Base-by-base conservation (phyloP, 148 eudicot species). In the Linanthus parryae region DNA sequence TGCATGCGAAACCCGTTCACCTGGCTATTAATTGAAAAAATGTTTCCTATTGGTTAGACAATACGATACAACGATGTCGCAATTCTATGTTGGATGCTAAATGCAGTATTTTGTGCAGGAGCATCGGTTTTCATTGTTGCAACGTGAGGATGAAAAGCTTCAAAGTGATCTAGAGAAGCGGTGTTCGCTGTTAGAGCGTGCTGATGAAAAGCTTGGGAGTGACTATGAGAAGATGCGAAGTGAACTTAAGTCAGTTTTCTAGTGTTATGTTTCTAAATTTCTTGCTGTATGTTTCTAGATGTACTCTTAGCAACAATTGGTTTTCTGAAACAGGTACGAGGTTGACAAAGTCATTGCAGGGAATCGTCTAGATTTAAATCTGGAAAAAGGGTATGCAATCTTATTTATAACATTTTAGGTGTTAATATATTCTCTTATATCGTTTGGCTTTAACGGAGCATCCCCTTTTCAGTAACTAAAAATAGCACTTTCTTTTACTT, bases 211-310 rank as follows among this genome's bases (percentile, higher is more conserved):
- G 64, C 74, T 83, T 50, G 77, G 73, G 59, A 68, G 61, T 57
- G 88, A 75, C 45, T 78, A 80, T 48, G 91, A 87, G 63, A 85
- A 82, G 70, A 68, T 82, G 88, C 88, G 88, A 14, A 78, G 77
- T 61, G 88, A 85, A 61, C 66, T 89, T 62, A 85, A 81, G 97
- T 89, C 31, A 61, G 71, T 55, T 35, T 62, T 9, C 51, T 22
- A 22, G 41, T 58, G 34, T 13, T 41, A 48, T n/a, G 6, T 14
- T 12, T 18, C 35, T 26, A 5, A 0, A 7, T 15, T 55, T 41
- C 1, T 26, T 14, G 31, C 0, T 14, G 57, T 10, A 43, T 44
- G 26, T n/a, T n/a, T n/a, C n/a, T n/a, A n/a, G n/a, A n/a, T n/a
- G n/a, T n/a, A n/a, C n/a, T n/a, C n/a, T n/a, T n/a, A n/a, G 14